These are phyloP conservation scores for Tolypocladium album DNA, from an alignment of 2,329 filamentous ascomycete genomes.

Conservation along the genomic window DNA sequence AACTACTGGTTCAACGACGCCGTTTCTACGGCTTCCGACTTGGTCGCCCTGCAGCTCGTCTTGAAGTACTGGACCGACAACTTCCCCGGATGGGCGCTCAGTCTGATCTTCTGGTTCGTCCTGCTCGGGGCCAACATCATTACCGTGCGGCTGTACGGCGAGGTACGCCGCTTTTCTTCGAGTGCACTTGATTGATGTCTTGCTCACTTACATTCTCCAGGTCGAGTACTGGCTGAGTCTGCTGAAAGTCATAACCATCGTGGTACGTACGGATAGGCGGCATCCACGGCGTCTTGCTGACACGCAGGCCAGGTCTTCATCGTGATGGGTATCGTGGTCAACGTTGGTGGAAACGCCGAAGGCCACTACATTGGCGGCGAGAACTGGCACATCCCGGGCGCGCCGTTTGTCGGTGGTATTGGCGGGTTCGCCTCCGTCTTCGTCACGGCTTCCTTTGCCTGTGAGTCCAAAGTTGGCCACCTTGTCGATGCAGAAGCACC, in stretches of 20 bases:
- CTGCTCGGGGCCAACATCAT: slow-evolving; percentile 32
- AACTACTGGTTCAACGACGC: slow-evolving; percentile 60
- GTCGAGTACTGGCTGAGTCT: slow-evolving; percentile 47
- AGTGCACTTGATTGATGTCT: neutral
- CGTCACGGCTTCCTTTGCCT: slow-evolving; percentile 47
- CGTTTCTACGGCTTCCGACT: slow-evolving; percentile 40
- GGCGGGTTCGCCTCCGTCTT: slow-evolving; percentile 52
- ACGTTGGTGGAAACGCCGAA: slow-evolving; percentile 40
- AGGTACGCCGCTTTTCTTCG: slow-evolving; percentile 9
- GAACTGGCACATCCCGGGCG: slow-evolving; percentile 47
- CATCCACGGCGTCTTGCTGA: neutral
- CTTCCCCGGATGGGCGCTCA: slow-evolving; percentile 53
- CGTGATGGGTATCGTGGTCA: slow-evolving; percentile 45
- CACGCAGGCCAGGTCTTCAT: slow-evolving; percentile 38
- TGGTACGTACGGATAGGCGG: slow-evolving; percentile 15
- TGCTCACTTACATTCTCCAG: slow-evolving; percentile 13
- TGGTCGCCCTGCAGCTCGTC: slow-evolving; percentile 42
- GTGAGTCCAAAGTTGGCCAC: slow-evolving; percentile 8
- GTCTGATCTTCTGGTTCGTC: slow-evolving; percentile 48
- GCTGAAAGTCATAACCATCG: slow-evolving; percentile 41
- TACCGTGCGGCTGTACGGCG: slow-evolving; percentile 22
- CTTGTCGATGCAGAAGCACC: neutral
- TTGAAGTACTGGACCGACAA: slow-evolving; percentile 51
- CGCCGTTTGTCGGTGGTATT: slow-evolving; percentile 54
- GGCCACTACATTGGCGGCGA: slow-evolving; percentile 46